Evolutionary conservation across 108 stramenopile species (phyloP).

Genomic region (Conticribra guillardii): DNA sequence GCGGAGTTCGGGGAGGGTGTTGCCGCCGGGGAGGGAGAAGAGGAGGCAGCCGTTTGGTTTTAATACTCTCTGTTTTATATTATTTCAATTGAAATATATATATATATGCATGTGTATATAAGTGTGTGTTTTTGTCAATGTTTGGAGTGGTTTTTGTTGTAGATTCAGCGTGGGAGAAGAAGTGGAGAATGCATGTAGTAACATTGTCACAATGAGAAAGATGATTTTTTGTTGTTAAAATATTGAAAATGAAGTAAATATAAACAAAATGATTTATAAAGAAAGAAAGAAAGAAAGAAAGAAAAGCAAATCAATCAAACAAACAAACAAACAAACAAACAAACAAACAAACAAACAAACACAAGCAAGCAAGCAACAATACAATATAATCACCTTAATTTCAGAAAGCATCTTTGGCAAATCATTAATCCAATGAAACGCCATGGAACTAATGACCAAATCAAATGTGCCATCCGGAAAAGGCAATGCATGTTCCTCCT

Average conservation of each 20-base stretch:
- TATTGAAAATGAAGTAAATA: too few relatives aligned
- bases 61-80: conserved; percentile 59
- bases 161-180: too few relatives aligned
- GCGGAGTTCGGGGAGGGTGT: conserved; percentile 92
- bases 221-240: too few relatives aligned
- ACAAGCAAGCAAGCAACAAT: not conserved
- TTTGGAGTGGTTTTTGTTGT: too few relatives aligned
- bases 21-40: conserved; percentile 94
- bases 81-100: not conserved
- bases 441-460: conserved; percentile 84
- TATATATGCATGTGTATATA: not conserved
- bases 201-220: not conserved
- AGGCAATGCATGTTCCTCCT: conserved; percentile 65
- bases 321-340: not conserved
- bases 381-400: conserved; percentile 41
- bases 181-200: not conserved
- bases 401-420: conserved; percentile 81
- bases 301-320: too few relatives aligned
- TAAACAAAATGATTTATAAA: too few relatives aligned
- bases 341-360: not conserved
- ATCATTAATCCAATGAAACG: conserved; percentile 97
- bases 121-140: not conserved
- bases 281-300: too few relatives aligned
- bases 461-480: conserved; percentile 96
- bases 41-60: conserved; percentile 98